Evolutionary conservation across 345 rosid species (phyloP), one percentile per base, ranked within the genome.

Genomic region (Eucalyptus caleyi): DNA sequence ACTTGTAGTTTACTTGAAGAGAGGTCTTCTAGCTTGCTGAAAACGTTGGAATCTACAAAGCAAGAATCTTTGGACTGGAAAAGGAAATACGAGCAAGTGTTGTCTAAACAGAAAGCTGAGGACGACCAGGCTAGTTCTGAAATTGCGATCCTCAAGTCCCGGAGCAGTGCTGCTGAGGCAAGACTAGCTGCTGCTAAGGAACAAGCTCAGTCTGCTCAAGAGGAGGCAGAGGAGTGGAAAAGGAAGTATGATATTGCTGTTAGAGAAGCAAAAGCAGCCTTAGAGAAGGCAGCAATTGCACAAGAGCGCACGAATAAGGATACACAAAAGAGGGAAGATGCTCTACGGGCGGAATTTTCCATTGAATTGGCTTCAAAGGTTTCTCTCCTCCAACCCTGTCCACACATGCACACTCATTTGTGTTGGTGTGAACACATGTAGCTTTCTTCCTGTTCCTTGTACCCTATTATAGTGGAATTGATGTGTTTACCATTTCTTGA

Each of bases 101-200:
- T 96, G 88, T 92, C 94, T 49, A 96, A 94, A 90, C 96, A 96
- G 93, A 98, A 94, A 94, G 97, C 97, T 60, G 93, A 90, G 90
- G 97, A 95, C 88, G 97, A 95, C 90, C 97, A 96, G 92, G 91
- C 92, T 54, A 87, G 60, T 93, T 95, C 99, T 34, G 99, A 98
- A 92, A 93, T 96, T 90, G 96, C 94, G 62, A 92, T 93, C 89
- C 97, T 98, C 88, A 96, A 93, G 93, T 95, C 99, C 19, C 91
- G 99, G 50, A 96, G 94, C 89, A 95, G 97, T 91, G 97, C 99
- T 88, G 94, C 99, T 86, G 99, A 98, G 91, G 99, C 99, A 87
- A 96, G 99, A 92, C 91, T 98, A 87, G 97, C 97, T 94, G 99
- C 99, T 91, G 97, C 99, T 80, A 94, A 92, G 93, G 99, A 98